Base-by-base conservation (phyloP, 1,284 basidiomycete species). In the Boletus semigastroideus region DNA sequence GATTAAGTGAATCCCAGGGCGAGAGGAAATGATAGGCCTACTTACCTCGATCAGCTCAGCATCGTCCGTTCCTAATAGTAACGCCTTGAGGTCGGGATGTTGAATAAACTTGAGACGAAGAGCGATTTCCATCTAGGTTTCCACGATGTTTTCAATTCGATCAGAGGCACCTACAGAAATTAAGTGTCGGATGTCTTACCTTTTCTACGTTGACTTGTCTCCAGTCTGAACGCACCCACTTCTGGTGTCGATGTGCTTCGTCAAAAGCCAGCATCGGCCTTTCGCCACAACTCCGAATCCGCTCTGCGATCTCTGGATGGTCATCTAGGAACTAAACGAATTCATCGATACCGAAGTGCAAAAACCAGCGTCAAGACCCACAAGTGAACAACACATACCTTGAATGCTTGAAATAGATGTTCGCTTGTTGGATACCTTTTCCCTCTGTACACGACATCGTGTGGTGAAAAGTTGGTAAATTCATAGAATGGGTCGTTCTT, bases 321-420 rank as follows among this genome's bases (percentile, higher is more conserved):
- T 78, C 74, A 3, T 73, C 73, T 50, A 80, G 72, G 55, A 86
- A 86, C 82, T 86, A 48, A 48, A 51, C 52, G 14, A 28, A 52
- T 42, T 4, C 37, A 55, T 25, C 36, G 16, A 41, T 20, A 30
- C n/a, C 25, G 42, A 17, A 17, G 33, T 19, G 9, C 14, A 38
- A 53, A 16, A 30, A 19, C 9, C 20, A 36, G n/a, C 3, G 36
- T 53, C 47, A 39, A 45, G 14, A 49, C 9, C 13, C 5, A 30
- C 13, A 45, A 42, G 27, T 22, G 19, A 22, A 11, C 27, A 42
- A 7, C 9, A 62, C 16, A 16, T 52, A 83, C 84, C 65, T 86
- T 86, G 70, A 85, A 76, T 2, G 84, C 81, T 57, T 86, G 84
- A 59, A 85, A 85, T 10, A 86, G 72, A 61, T 86, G 84, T 62